A percentile compares a stretch with the other conserved stretches of the same genome.
Conservation (phyloP, 805 yeast genomes). For the Lachancea mirantina region DNA sequence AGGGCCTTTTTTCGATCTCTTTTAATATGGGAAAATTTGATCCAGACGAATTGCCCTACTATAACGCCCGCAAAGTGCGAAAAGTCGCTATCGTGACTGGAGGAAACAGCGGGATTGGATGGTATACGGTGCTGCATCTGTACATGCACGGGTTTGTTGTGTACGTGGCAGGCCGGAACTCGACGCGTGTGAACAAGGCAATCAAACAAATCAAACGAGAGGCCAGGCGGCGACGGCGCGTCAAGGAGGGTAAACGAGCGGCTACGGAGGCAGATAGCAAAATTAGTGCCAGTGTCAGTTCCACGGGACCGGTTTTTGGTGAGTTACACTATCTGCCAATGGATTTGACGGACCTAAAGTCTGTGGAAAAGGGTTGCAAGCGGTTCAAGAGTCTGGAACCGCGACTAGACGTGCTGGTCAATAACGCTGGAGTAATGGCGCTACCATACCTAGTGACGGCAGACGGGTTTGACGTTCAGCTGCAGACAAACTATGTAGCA, state of each 20-base stretch:
- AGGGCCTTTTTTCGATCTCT: too few species aligned
- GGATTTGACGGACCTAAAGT: slow-evolving; percentile 45
- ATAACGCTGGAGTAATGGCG: slow-evolving; percentile 79
- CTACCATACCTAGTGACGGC: slow-evolving; percentile 58
- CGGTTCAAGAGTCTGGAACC: slow-evolving; percentile 41
- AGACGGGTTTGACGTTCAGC: slow-evolving; percentile 70
- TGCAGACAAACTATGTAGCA: slow-evolving; percentile 71
- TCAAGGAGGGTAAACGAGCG: slow-evolving; percentile 17
- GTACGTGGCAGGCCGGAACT: slow-evolving; percentile 67
- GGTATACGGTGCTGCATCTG: slow-evolving; percentile 64
- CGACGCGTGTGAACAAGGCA: slow-evolving; percentile 47
- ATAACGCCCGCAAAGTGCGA: slow-evolving; percentile 46
- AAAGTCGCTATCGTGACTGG: slow-evolving; percentile 72
- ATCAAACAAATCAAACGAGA: slow-evolving; percentile 48
- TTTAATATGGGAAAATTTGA: slow-evolving; percentile 24
- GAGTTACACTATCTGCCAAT: slow-evolving; percentile 41
- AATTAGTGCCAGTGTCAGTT: too few species aligned
- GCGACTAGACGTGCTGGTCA: slow-evolving; percentile 52
- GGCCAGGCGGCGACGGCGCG: slow-evolving; percentile 36
- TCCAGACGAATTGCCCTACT: slow-evolving; percentile 53
- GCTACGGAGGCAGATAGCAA: slow-evolving; percentile 13
- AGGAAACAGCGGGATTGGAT: slow-evolving; percentile 78
- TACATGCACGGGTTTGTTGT: slow-evolving; percentile 73
- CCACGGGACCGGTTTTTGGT: slow-evolving; percentile 11
- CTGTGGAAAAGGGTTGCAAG: slow-evolving; percentile 44